phyloP scores from a whole-genome alignment of 352 stramenopile species.

The Plasmopara viticola region DNA sequence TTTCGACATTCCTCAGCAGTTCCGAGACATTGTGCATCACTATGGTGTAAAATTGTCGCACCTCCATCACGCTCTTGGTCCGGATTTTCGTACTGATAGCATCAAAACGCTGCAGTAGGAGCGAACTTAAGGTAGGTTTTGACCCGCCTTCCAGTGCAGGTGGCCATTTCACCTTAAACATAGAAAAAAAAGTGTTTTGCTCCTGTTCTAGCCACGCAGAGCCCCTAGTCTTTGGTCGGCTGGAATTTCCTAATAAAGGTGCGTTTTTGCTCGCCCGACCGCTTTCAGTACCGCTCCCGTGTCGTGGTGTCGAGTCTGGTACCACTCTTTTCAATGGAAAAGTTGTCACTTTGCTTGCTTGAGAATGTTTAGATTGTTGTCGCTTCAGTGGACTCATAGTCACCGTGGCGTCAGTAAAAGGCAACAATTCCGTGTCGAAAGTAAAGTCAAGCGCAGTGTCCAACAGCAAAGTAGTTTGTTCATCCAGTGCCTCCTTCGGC shows the following conservation, averaged over 20 bases:
- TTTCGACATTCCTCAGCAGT: slow-evolving; percentile 34
- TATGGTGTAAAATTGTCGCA: slow-evolving; percentile 48
- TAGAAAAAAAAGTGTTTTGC: slow-evolving; percentile 56
- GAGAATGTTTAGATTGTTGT: slow-evolving; percentile 14
- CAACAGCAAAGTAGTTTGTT: slow-evolving; percentile 23
- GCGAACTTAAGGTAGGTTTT: slow-evolving; percentile 26
- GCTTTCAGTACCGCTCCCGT: slow-evolving; percentile 6
- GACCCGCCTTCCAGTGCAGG: slow-evolving; percentile 12
- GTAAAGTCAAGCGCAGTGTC: slow-evolving; percentile 27
- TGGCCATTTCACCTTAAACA: slow-evolving; percentile 69
- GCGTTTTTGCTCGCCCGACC: slow-evolving; percentile 7
- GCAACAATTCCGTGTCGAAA: slow-evolving; percentile 45
- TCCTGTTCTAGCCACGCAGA: slow-evolving; percentile 47
- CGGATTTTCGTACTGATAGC: slow-evolving; percentile 55
- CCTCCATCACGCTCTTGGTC: slow-evolving; percentile 55
- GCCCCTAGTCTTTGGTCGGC: slow-evolving; percentile 21
- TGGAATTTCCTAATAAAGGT: slow-evolving; percentile 9
- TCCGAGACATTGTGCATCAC: slow-evolving; percentile 44
- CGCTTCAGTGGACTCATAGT: slow-evolving; percentile 19
- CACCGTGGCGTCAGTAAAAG: slow-evolving; percentile 23
- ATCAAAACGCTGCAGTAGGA: slow-evolving; percentile 54
- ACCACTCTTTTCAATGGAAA: slow-evolving; percentile 10
- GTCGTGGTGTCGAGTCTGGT: slow-evolving; percentile 8
- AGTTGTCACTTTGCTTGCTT: slow-evolving; percentile 9
- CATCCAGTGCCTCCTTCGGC: slow-evolving; percentile 27